phyloP scores from a whole-genome alignment of 1,284 basidiomycete genomes.

The Ceratobasidium sp. region DNA sequence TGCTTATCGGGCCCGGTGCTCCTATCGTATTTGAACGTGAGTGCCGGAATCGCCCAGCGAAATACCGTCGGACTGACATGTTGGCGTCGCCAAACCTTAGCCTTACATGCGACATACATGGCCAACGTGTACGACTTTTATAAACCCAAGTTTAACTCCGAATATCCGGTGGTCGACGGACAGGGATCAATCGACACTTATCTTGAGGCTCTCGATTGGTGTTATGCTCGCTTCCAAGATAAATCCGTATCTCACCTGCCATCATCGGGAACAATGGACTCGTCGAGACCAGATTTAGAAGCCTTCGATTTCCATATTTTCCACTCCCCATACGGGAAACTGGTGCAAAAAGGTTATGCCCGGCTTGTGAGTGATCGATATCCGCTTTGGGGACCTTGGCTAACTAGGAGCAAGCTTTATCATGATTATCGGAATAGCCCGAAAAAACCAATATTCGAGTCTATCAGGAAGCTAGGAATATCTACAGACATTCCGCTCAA shows the following conservation, averaged over 20 bases:
- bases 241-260: conserved; percentile 70
- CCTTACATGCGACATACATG: conserved; percentile 97
- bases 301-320: conserved; percentile 91
- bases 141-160: conserved; percentile 92
- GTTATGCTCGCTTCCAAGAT: conserved; percentile 88
- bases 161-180: conserved; percentile 97
- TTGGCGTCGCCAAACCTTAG: conserved; percentile 61
- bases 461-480: conserved; percentile 76
- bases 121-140: conserved; percentile 98
- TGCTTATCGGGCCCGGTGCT: conserved; percentile 96
- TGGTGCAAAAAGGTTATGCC: conserved; percentile 96
- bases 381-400: background rate
- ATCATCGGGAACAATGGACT: conserved; percentile 52
- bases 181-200: conserved; percentile 97
- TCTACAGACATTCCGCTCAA: conserved; percentile 76
- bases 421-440: conserved; percentile 93
- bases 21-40: conserved; percentile 94
- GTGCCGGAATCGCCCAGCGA: conserved; percentile 58
- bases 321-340: conserved; percentile 97
- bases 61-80: too few relatives aligned
- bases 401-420: conserved; percentile 66
- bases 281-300: conserved; percentile 62
- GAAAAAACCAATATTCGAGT: conserved; percentile 79
- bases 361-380: conserved; percentile 67
- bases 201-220: conserved; percentile 91